Conservation (phyloP, 192 early-diverging fungal species). For the Cladochytrium replicatum region DNA sequence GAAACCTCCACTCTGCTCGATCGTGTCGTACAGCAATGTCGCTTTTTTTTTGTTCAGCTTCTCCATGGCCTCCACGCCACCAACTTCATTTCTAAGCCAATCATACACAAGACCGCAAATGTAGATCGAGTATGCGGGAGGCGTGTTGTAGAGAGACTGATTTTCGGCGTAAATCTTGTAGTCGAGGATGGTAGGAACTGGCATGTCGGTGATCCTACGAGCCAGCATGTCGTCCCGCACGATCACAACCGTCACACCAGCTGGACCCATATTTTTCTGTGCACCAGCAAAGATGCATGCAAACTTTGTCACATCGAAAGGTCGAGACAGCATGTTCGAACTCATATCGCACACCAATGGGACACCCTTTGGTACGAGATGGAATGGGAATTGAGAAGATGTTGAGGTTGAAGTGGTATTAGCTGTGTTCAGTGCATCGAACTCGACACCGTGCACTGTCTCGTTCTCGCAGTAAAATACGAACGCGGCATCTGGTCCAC, state of each 20-base stretch:
- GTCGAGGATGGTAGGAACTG: slow-evolving; percentile 70
- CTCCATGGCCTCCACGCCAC: slow-evolving; percentile 59
- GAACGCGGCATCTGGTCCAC: slow-evolving; percentile 67
- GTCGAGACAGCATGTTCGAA: slow-evolving; percentile 39
- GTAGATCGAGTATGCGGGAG: slow-evolving; percentile 92
- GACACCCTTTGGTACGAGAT: slow-evolving; percentile 29
- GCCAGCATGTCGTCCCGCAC: slow-evolving; percentile 81
- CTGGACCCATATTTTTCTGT: slow-evolving; percentile 83
- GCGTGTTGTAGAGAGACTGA: slow-evolving; percentile 91
- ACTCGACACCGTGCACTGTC: slow-evolving; percentile 92
- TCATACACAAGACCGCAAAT: slow-evolving; percentile 83
- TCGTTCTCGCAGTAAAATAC: slow-evolving; percentile 98
- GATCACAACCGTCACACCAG: slow-evolving; percentile 88
- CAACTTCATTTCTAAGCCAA: slow-evolving; percentile 55
- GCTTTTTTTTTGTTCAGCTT: slow-evolving; percentile 63
- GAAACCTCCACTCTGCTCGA: slow-evolving; percentile 55
- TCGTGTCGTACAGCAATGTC: slow-evolving; percentile 51
- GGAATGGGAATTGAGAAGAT: slow-evolving; percentile 1
- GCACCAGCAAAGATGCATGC: slow-evolving; percentile 90
- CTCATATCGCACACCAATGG: slow-evolving; percentile 78
- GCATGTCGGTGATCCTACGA: slow-evolving; percentile 18
- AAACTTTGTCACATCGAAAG: slow-evolving; percentile 70
- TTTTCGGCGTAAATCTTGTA: slow-evolving; percentile 72
- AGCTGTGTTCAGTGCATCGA: slow-evolving; percentile 12
- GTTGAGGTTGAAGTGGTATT: neutral